A percentile compares a stretch with the other conserved stretches of the same genome.
Conservation (phyloP, 257 asterid species). For the Solanum neorickii region DNA sequence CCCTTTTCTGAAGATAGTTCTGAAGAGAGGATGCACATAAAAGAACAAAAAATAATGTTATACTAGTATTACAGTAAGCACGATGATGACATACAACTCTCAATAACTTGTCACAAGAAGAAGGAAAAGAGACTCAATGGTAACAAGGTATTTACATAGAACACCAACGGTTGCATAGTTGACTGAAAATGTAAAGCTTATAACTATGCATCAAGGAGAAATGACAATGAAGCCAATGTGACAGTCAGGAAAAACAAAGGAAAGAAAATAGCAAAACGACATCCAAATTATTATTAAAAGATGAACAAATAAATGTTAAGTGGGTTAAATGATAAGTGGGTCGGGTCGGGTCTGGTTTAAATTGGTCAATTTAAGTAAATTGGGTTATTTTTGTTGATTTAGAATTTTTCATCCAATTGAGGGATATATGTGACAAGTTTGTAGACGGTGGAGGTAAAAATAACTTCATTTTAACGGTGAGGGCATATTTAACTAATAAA, state of each 20-base stretch:
- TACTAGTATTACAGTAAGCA: background rate
- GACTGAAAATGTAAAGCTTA: background rate
- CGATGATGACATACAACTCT: background rate
- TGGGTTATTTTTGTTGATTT: no score
- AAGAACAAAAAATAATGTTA: background rate
- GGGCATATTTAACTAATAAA: no score
- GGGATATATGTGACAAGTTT: no score
- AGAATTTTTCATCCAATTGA: no score
- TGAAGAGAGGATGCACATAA: slow-evolving; percentile 27
- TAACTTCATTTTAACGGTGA: no score
- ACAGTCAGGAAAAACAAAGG: background rate
- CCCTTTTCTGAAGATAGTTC: slow-evolving; percentile 68
- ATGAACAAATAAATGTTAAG: no score
- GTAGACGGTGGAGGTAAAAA: no score
- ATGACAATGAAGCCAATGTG: background rate
- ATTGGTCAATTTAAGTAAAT: no score
- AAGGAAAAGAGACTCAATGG: background rate
- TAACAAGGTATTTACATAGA: background rate
- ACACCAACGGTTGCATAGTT: background rate
- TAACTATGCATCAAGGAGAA: background rate
- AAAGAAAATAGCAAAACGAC: background rate
- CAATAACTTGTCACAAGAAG: background rate
- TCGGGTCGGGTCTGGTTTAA: no score
- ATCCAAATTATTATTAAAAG: no score
- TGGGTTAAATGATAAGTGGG: no score